Percentiles rank a stretch among this genome's conserved stretches.
These are phyloP conservation scores for Tolypocladium cylindrosporum DNA, from an alignment of 2,329 filamentous ascomycete genomes.

Conservation along the genomic window DNA sequence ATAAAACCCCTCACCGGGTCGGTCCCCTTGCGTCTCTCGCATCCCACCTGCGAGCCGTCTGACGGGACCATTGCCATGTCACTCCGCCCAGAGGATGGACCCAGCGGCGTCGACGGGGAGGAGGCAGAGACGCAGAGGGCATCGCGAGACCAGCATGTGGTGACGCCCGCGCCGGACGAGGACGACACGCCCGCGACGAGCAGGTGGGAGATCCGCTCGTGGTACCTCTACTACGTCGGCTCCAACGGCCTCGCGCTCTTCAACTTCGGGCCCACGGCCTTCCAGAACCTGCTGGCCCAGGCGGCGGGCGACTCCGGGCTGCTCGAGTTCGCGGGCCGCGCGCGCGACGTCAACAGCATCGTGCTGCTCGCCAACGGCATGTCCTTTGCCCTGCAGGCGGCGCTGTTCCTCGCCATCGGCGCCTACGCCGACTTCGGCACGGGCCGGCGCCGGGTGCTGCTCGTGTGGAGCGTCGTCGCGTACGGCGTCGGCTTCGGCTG, in stretches of 20 bases:
- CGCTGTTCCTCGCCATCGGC: slow-evolving; percentile 42
- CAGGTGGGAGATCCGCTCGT: slow-evolving; percentile 12
- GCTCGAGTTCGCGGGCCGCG: slow-evolving; percentile 43
- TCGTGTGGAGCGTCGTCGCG: slow-evolving; percentile 49
- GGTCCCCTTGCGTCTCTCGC: neutral
- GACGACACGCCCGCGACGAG: slow-evolving; percentile 10
- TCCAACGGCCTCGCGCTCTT: slow-evolving; percentile 54
- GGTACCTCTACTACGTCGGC: slow-evolving; percentile 49
- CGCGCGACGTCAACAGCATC: slow-evolving; percentile 54
- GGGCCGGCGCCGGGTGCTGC: slow-evolving; percentile 52
- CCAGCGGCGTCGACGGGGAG: neutral
- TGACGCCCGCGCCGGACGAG: neutral
- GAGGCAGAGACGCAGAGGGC: neutral
- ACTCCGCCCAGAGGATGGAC: neutral
- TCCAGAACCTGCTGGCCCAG: slow-evolving; percentile 54
- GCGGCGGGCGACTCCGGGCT: slow-evolving; percentile 38
- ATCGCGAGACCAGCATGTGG: neutral
- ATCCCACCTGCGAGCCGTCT: neutral
- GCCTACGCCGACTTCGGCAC: slow-evolving; percentile 54
- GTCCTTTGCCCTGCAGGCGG: slow-evolving; percentile 56
- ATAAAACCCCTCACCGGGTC: neutral
- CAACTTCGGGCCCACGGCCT: slow-evolving; percentile 55
- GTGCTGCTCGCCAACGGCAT: slow-evolving; percentile 58
- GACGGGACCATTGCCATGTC: neutral
- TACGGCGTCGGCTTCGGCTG: slow-evolving; percentile 58